Conservation (phyloP, 495 filamentous ascomycete species). For the Cryomyces antarcticus region DNA sequence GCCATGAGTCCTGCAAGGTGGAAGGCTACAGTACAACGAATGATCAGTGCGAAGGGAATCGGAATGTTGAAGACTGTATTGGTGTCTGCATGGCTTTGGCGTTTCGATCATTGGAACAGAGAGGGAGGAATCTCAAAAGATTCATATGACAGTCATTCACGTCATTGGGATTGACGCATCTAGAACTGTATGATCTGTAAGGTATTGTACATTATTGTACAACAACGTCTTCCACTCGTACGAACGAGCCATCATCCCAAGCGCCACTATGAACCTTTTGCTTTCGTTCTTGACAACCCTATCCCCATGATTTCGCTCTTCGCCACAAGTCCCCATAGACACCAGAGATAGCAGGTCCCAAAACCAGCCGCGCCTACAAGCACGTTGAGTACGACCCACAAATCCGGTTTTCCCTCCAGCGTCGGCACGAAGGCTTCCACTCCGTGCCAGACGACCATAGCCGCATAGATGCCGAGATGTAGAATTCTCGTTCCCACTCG, state of each 20-base stretch:
- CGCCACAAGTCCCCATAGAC: slow-evolving; percentile 45
- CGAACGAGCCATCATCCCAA: neutral
- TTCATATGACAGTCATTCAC: too few relatives aligned
- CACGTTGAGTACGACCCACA: slow-evolving; percentile 85
- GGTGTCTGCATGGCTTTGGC: neutral
- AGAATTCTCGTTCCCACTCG: slow-evolving; percentile 38
- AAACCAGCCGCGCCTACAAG: slow-evolving; percentile 72
- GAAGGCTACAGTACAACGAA: neutral
- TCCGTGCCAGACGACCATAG: slow-evolving; percentile 63
- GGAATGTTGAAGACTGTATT: neutral
- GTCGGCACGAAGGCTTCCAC: slow-evolving; percentile 44
- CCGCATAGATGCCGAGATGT: slow-evolving; percentile 53
- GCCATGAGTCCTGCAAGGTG: slow-evolving; percentile 1
- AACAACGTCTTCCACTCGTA: too few relatives aligned
- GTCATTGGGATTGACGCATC: too few relatives aligned
- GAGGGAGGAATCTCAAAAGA: neutral
- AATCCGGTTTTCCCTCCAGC: slow-evolving; percentile 61
- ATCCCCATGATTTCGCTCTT: slow-evolving; percentile 26
- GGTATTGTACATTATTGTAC: too few relatives aligned
- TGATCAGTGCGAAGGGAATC: neutral
- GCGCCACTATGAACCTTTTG: neutral
- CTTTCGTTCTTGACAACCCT: neutral
- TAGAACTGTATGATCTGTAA: too few relatives aligned
- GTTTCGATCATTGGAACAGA: neutral
- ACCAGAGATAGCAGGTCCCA: slow-evolving; percentile 77